Conservation (phyloP, 73 alveolate genomes). For the Paramecium bursaria region DNA sequence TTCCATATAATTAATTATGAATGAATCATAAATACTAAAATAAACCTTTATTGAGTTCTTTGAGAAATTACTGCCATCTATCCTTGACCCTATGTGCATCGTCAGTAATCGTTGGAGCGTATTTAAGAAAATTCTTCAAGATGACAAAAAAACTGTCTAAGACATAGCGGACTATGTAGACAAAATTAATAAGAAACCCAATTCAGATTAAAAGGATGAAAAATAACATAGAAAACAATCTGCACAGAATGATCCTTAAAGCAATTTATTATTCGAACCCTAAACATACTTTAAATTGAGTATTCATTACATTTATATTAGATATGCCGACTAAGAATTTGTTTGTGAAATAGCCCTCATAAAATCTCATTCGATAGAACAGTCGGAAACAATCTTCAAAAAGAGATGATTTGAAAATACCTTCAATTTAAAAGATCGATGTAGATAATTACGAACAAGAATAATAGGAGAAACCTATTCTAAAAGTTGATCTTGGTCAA, state of each 20-base stretch:
- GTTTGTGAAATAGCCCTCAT: neutral
- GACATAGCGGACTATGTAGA: conserved; percentile 1
- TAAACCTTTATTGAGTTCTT: conserved; percentile 50
- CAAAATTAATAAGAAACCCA: conserved; percentile 25
- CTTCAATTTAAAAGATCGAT: neutral
- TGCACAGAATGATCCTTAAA: neutral
- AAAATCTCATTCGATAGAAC: neutral
- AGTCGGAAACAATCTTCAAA: neutral
- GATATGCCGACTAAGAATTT: conserved; percentile 49
- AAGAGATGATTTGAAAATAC: neutral
- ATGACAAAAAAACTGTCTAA: neutral
- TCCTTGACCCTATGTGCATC: conserved; percentile 46
- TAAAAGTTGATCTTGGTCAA: conserved; percentile 23
- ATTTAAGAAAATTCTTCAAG: conserved; percentile 5
- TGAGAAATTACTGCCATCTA: conserved; percentile 56
- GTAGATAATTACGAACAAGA: neutral
- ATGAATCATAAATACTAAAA: conserved; percentile 7
- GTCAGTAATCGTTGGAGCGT: neutral
- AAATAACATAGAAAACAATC: conserved; percentile 2
- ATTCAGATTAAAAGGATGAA: no score
- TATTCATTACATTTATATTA: neutral
- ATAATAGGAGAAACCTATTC: neutral
- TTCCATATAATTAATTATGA: conserved; percentile 55
- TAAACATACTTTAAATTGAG: conserved; percentile 30
- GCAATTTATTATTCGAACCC: neutral